These are phyloP conservation scores for Apiospora marii DNA, from an alignment of 2,329 filamentous ascomycete genomes.

Conservation along the genomic window DNA sequence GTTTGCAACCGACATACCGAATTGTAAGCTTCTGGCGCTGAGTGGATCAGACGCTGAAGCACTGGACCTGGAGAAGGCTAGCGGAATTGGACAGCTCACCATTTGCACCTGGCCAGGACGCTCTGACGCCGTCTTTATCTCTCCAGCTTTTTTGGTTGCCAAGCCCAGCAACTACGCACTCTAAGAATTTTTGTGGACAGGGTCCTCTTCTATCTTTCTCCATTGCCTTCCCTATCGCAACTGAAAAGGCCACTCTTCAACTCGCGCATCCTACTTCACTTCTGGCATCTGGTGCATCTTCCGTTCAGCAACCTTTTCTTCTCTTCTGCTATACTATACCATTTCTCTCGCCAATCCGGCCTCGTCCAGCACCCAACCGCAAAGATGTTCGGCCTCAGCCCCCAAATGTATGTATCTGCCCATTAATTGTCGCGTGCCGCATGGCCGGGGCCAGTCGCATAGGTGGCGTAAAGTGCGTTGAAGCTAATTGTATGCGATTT, in stretches of 20 bases:
- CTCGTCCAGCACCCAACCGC: not conserved
- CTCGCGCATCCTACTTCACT: conserved; percentile 9
- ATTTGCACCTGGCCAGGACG: conserved; percentile 3
- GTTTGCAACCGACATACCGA: conserved; percentile 5
- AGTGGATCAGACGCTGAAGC: not conserved
- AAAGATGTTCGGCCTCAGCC: conserved; percentile 24
- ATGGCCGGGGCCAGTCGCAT: not conserved
- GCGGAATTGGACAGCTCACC: not conserved
- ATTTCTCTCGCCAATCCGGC: not conserved
- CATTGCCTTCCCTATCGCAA: conserved; percentile 22
- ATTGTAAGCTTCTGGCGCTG: not conserved
- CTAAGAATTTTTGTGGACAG: conserved; percentile 22
- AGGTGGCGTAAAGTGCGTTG: conserved; percentile 14
- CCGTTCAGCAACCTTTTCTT: not conserved
- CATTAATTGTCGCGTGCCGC: conserved; percentile 2
- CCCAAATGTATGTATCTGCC: conserved; percentile 22
- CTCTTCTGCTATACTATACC: not conserved
- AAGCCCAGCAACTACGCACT: conserved; percentile 12
- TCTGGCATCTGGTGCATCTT: conserved; percentile 15
- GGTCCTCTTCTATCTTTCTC: conserved; percentile 25
- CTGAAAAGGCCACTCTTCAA: conserved; percentile 24
- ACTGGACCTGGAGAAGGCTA: not conserved
- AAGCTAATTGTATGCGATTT: conserved; percentile 18
- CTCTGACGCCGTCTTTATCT: not conserved
- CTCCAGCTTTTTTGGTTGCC: conserved; percentile 9